Evolutionary conservation across 805 yeast species (phyloP), one percentile per base, ranked within the genome.

Genomic region (Yarrowia sp.): DNA sequence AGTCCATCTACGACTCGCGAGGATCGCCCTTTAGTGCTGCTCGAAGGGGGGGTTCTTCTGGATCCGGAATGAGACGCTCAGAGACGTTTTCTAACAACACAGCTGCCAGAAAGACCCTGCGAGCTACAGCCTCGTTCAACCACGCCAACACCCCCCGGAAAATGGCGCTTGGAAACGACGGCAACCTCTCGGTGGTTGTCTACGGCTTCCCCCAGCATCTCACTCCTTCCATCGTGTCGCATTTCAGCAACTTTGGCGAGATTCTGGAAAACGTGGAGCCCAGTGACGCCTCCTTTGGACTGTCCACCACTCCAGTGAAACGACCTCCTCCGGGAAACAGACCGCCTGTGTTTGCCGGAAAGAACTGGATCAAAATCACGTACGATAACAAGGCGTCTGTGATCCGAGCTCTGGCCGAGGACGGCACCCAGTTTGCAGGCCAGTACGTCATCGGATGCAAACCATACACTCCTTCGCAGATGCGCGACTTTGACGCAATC

Each of bases 321-420:
- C 12, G 76, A 72, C 15, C 68, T 53, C 32, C 70, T 36, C 42
- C 59, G 19, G 52, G 70, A 53, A 43, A 48, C 41, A 45, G 69
- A 52, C 80, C 73, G 41, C 96, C 97, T 3, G 88, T 94, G 9
- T 90, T 86, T 77, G 84, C 93, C 12, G 98, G 98, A 0, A 85
- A 87, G 56, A 87, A 91, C 48, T 94, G 98, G 98, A 87, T 93
- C n/a, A 90, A 92, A 75, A 76, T 94, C 67, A 93, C 98, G 3
- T 95, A 86, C 77, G 89, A 87, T 69, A 88, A 87, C 70, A 85
- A 89, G 8, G 81, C 88, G 1, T 84, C 93, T 10, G 97, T 97
- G 2, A 77, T 86, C 16, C 86, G 97, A 68, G 97, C 99, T 0
- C 79, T 93, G 53, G 87, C 90, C 72, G 97, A 92, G 75, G 90